Conservation (phyloP, 2,329 filamentous ascomycete species). For the Penicillium sp. region DNA sequence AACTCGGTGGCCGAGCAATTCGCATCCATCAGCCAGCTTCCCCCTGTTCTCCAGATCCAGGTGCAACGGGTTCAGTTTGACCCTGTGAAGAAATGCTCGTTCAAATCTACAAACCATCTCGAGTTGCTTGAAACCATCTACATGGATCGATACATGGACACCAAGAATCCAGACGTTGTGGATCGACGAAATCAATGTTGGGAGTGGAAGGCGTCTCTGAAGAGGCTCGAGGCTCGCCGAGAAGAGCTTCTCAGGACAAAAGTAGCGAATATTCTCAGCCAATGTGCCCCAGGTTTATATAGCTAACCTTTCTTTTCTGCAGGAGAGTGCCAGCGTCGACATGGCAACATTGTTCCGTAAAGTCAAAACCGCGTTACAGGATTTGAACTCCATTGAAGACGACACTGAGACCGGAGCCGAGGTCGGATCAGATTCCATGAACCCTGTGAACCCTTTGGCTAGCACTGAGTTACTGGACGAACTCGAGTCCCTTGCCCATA, state of each 20-base stretch:
- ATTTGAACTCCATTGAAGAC: slow-evolving; percentile 42
- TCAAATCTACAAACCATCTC: slow-evolving; percentile 75
- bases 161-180: slow-evolving; percentile 60
- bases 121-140: slow-evolving; percentile 78
- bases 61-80: slow-evolving; percentile 80
- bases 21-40: slow-evolving; percentile 70
- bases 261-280: slow-evolving; percentile 16
- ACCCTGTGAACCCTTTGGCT: slow-evolving; percentile 20
- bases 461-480: slow-evolving; percentile 41
- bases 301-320: neutral
- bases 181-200: slow-evolving; percentile 67
- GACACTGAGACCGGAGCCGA: slow-evolving; percentile 20
- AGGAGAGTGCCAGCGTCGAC: slow-evolving; percentile 28
- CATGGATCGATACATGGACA: slow-evolving; percentile 80
- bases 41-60: slow-evolving; percentile 83
- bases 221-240: slow-evolving; percentile 51
- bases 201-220: slow-evolving; percentile 67
- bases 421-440: slow-evolving; percentile 39
- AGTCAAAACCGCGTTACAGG: slow-evolving; percentile 44
- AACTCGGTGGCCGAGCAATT: slow-evolving; percentile 61
- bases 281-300: neutral
- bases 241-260: slow-evolving; percentile 42
- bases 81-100: slow-evolving; percentile 55
- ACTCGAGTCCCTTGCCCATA: slow-evolving; percentile 47
- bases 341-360: slow-evolving; percentile 33